Base-by-base conservation (phyloP, 1,284 basidiomycete genomes). In the Trametes polyzona region DNA sequence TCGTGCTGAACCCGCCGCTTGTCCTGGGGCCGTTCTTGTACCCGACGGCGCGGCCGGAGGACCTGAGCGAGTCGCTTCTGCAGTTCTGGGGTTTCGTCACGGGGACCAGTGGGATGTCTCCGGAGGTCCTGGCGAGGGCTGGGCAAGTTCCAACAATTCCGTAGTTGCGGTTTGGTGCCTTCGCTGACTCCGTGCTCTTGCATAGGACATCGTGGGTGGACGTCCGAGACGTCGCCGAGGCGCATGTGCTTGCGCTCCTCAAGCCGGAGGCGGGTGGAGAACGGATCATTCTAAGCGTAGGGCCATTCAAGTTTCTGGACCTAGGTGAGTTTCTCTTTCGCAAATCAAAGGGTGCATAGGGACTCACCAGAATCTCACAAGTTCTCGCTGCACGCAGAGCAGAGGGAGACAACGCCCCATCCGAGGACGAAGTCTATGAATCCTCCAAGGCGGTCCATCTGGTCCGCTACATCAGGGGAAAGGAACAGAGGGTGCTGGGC, bases 201-300 rank as follows among this genome's bases (percentile, higher is more conserved):
- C 29, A 4, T 23, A 47, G 42, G 19, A 47, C 17, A 14, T 49
- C 35, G 8, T 51, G 37, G 37, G 47, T 61, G 23, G 78, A 83
- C 56, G 80, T 82, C 1, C 72, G 78, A 21, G 76, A 78, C 57
- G 73, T 82, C 32, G 81, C 80, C 7, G 64, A 71, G 2, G 76
- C 76, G 3, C 82, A 83, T 58, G 70, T 82, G 29, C 69, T 69
- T n/a, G 77, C 80, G 1, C 68, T 80, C 1, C 70, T 74, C 5
- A 67, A 72, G 16, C 64, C 71, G 3, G 74, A 76, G 30, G 81
- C 80, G 0, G 75, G 72, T 4, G 78, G 76, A 0, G 63, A 83
- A 62, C 50, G 54, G 4, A 49, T 57, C 40, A 52, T 60, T n/a
- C n/a, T n/a, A n/a, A n/a, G n/a, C n/a, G n/a, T n/a, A n/a, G n/a